Percentiles rank a stretch among this genome's conserved stretches.
Evolutionary conservation across 2,329 filamentous ascomycete species (phyloP).

Genomic region (Fusarium armeniacum): DNA sequence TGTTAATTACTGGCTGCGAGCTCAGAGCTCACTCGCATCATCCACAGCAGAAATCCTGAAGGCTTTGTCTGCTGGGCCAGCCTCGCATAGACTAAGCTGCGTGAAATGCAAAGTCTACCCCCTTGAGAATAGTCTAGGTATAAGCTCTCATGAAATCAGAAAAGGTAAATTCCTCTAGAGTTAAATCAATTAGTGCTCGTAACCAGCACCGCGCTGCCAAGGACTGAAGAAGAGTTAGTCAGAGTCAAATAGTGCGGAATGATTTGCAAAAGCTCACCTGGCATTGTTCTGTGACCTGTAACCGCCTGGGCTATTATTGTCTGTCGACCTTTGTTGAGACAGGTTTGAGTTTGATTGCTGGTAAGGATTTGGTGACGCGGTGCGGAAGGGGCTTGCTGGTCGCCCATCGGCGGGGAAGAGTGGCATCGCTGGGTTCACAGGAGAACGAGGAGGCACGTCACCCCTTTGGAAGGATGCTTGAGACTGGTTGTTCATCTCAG

Average conservation of each 20-base stretch:
- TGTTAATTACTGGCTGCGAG: slow-evolving; percentile 22
- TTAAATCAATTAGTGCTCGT: slow-evolving; percentile 54
- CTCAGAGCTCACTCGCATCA: slow-evolving; percentile 17
- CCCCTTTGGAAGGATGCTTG: slow-evolving; percentile 53
- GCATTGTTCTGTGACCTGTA: slow-evolving; percentile 57
- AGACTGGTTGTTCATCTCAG: slow-evolving; percentile 52
- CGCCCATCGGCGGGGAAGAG: slow-evolving; percentile 58
- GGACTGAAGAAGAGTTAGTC: slow-evolving; percentile 53
- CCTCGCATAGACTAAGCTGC: slow-evolving; percentile 26
- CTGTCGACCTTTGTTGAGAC: slow-evolving; percentile 52
- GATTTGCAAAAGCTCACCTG: slow-evolving; percentile 51
- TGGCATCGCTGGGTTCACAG: slow-evolving; percentile 60
- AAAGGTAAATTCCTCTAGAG: slow-evolving; percentile 20
- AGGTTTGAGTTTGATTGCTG: slow-evolving; percentile 51
- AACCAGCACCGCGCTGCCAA: slow-evolving; percentile 63
- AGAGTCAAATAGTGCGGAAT: not conserved
- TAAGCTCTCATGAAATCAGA: slow-evolving; percentile 41
- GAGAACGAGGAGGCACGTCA: slow-evolving; percentile 54
- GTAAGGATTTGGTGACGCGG: slow-evolving; percentile 55
- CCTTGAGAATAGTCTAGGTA: slow-evolving; percentile 23
- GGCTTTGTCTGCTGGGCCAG: slow-evolving; percentile 13
- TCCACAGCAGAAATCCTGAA: slow-evolving; percentile 22
- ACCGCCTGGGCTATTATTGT: slow-evolving; percentile 54
- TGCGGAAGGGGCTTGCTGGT: slow-evolving; percentile 55
- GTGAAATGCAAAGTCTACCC: slow-evolving; percentile 34